phyloP scores from a whole-genome alignment of 1,139 yeast genomes.

The Yamadazyma atlantica region DNA sequence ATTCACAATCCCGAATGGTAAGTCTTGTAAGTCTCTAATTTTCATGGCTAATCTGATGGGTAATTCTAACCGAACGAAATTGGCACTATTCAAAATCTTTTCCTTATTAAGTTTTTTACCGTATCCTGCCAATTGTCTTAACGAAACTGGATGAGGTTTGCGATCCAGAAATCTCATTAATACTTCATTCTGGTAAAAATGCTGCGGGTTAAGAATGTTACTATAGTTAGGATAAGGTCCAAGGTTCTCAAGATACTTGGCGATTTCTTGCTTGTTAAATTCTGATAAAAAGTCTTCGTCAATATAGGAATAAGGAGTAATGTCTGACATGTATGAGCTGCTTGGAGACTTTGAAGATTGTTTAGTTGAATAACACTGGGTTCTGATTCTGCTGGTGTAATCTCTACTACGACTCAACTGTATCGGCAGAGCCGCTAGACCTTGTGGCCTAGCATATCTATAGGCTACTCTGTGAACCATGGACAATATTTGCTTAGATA shows the following conservation, averaged over 20 bases:
- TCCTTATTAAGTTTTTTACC: constrained; percentile 79
- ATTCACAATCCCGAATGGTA: constrained; percentile 83
- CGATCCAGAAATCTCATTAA: constrained; percentile 63
- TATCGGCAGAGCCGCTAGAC: too few relatives aligned
- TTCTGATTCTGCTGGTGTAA: too few relatives aligned
- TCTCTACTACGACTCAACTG: too few relatives aligned
- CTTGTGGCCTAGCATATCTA: too few relatives aligned
- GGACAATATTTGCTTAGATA: too few relatives aligned
- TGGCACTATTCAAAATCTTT: constrained; percentile 78
- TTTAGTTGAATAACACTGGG: not conserved
- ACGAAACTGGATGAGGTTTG: constrained; percentile 83
- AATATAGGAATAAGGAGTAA: constrained; percentile 28
- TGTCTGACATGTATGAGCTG: constrained; percentile 5
- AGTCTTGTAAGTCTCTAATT: constrained; percentile 70
- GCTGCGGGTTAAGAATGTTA: constrained; percentile 57
- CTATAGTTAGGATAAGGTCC: constrained; percentile 49
- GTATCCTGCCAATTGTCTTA: constrained; percentile 84
- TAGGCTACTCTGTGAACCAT: too few relatives aligned
- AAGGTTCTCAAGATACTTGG: constrained; percentile 37
- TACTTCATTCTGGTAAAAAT: constrained; percentile 83
- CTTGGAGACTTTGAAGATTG: not conserved
- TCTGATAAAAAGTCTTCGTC: constrained; percentile 34
- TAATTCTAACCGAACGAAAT: constrained; percentile 81
- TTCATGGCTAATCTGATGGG: constrained; percentile 83
- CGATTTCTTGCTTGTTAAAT: constrained; percentile 38